These are phyloP conservation scores for Jaltomata sinuosa DNA, from an alignment of 257 asterid genomes.

Conservation along the genomic window DNA sequence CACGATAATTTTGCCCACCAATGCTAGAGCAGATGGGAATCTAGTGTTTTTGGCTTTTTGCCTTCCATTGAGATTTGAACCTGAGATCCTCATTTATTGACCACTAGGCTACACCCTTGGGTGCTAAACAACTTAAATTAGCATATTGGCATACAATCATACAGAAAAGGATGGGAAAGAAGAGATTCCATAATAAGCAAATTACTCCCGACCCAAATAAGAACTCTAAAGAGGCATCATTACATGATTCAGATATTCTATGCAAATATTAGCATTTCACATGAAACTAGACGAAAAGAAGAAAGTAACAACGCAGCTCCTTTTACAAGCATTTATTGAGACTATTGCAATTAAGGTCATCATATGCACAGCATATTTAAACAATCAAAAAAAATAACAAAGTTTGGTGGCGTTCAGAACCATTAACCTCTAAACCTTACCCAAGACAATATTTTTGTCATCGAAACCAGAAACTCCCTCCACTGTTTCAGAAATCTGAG, in stretches of 20 bases:
- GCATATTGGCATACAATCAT: neutral
- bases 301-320: neutral
- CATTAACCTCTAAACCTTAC: constrained; percentile 21
- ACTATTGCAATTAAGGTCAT: neutral
- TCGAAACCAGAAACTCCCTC: constrained; percentile 18
- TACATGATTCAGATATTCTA: neutral
- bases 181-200: neutral
- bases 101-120: neutral
- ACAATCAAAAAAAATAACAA: neutral
- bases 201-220: neutral
- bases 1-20: neutral
- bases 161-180: neutral
- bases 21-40: neutral
- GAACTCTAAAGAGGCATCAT: neutral
- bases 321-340: neutral
- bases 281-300: neutral
- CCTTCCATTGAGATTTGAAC: neutral
- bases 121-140: neutral
- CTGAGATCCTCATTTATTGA: neutral
- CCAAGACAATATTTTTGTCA: constrained; percentile 17
- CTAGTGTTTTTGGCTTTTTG: neutral
- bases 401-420: neutral
- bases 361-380: neutral
- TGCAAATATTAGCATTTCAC: neutral
- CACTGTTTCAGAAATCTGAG: constrained; percentile 22